Evolutionary conservation across 139 green algal genomes (phyloP).

Genomic region (Desmodesmus armatus): DNA sequence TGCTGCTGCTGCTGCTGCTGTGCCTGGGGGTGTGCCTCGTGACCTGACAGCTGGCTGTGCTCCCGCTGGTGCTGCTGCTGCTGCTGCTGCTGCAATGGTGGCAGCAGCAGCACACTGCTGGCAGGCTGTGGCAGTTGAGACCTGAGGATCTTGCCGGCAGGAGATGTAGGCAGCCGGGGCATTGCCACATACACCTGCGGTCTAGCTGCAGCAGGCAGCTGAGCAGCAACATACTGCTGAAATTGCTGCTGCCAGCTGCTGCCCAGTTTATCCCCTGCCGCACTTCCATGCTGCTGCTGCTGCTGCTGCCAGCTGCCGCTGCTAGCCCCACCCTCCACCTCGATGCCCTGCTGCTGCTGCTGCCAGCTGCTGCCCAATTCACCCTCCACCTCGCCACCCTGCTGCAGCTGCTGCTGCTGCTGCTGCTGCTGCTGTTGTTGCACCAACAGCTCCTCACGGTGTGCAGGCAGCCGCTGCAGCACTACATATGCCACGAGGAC

Average conservation of each 20-base stretch:
- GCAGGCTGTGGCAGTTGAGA: conserved; percentile 1
- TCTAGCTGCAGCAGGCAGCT: conserved; percentile 44
- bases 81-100: not conserved
- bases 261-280: no score
- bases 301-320: not conserved
- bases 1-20: conserved; percentile 33
- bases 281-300: conserved; percentile 35
- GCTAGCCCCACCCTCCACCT: not conserved
- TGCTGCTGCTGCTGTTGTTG: conserved; percentile 8
- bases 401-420: not conserved
- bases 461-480: not conserved
- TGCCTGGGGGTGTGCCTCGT: not conserved
- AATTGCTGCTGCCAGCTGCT: conserved; percentile 5
- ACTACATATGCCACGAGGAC: conserved; percentile 28
- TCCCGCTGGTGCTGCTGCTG: not conserved
- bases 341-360: no score
- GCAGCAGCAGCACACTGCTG: not conserved
- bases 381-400: not conserved
- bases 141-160: conserved; percentile 58
- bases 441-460: not conserved
- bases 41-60: not conserved
- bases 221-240: conserved; percentile 1
- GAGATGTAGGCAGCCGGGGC: conserved; percentile 49
- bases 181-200: conserved; percentile 37
- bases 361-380: not conserved